Conservation (phyloP, 106 monocot genomes). For the Dioscorea alata region DNA sequence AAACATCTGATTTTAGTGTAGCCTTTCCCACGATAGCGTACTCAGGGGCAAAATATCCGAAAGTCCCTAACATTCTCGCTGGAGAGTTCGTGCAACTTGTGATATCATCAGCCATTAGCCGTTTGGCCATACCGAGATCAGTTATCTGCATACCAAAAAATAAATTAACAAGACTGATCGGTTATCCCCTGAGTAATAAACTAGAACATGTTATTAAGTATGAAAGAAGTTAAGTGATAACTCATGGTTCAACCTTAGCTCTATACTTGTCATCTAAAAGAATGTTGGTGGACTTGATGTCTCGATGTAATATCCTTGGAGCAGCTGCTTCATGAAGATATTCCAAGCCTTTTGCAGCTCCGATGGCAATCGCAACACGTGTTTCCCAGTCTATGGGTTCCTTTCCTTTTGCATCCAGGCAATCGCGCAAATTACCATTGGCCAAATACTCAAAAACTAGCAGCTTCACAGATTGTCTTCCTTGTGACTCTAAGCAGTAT, state of each 20-base stretch:
- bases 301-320: conserved; percentile 88
- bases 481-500: conserved; percentile 69
- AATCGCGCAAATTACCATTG: conserved; percentile 81
- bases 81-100: conserved; percentile 76
- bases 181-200: no score
- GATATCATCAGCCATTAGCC: conserved; percentile 48
- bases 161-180: neutral
- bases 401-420: conserved; percentile 60
- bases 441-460: conserved; percentile 85
- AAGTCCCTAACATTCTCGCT: conserved; percentile 91
- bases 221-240: neutral
- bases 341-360: conserved; percentile 85
- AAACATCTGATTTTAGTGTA: conserved; percentile 90
- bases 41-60: conserved; percentile 97
- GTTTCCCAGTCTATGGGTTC: conserved; percentile 64
- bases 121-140: conserved; percentile 95
- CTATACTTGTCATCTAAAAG: conserved; percentile 71
- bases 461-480: conserved; percentile 53
- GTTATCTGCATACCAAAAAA: conserved; percentile 62
- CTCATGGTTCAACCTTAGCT: conserved; percentile 52
- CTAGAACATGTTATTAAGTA: no score
- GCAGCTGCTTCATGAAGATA: conserved; percentile 96
- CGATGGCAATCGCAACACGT: conserved; percentile 72
- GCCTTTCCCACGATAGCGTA: conserved; percentile 93
- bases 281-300: conserved; percentile 95